Percentiles rank a stretch among this genome's conserved stretches.
Conservation (phyloP, 352 stramenopile genomes). For the Phytophthora litchii region DNA sequence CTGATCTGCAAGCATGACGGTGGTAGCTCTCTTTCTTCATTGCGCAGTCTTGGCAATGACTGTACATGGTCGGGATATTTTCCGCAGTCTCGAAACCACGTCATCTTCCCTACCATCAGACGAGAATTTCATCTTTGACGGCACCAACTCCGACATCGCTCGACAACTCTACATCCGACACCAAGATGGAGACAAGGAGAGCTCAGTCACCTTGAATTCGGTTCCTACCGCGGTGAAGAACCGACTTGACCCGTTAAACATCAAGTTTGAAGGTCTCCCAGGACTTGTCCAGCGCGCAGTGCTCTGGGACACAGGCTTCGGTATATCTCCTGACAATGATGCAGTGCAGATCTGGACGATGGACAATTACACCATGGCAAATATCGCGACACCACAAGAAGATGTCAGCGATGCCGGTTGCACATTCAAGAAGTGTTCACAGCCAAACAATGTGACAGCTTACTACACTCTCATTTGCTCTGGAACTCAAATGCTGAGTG, state of each 20-base stretch:
- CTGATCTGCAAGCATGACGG: neutral
- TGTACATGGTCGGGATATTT: neutral
- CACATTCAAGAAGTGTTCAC: conserved; percentile 25
- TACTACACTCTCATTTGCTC: conserved; percentile 29
- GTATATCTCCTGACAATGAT: conserved; percentile 12
- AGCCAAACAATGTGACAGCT: conserved; percentile 18
- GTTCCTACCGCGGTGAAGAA: conserved; percentile 14
- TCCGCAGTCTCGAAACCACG: neutral
- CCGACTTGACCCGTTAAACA: conserved; percentile 17
- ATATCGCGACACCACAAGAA: conserved; percentile 20
- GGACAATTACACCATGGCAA: conserved; percentile 24
- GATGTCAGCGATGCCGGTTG: conserved; percentile 15
- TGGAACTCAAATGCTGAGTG: conserved; percentile 39
- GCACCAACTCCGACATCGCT: conserved; percentile 39
- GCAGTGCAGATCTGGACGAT: conserved; percentile 28
- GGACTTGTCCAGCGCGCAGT: conserved; percentile 39
- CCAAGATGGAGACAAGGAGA: conserved; percentile 6
- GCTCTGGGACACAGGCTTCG: conserved; percentile 47
- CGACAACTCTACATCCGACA: conserved; percentile 38
- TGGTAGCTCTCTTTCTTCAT: neutral
- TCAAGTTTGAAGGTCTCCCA: conserved; percentile 26
- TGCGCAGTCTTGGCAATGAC: neutral
- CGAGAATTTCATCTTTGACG: conserved; percentile 30
- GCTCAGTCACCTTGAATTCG: conserved; percentile 9
- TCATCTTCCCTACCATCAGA: conserved; percentile 1